Evolutionary conservation across 192 early-diverging fungal species (phyloP), one percentile per base, ranked within the genome.

Genomic region (Coemansia guatemalensis): DNA sequence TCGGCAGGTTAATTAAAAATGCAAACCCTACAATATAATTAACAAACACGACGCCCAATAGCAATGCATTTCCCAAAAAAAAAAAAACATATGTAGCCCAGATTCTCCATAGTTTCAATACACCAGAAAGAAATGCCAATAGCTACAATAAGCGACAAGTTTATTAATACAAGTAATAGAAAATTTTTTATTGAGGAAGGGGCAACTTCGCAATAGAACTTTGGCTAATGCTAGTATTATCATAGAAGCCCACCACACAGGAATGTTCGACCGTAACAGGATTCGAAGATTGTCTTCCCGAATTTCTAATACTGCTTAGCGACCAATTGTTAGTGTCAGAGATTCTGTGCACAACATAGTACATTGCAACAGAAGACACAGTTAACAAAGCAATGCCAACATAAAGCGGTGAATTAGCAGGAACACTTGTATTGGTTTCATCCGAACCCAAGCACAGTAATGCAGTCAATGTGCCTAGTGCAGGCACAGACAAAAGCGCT

Each of bases 301-400:
- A 5, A 20, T 23, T 49, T 20, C 22, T 26, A 27, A 64, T 55
- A 29, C 27, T 12, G 14, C 26, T 32, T 48, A 70, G 41, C 41
- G 62, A 63, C 68, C 68, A 70, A 32, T 63, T 55, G 41, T 70
- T 70, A 0, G 68, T 70, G 12, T 70, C 68, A 0, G 61, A 32
- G 5, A 70, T 70, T 9, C 47, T 4, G 27, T 53, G 41, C 11
- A 70, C 68, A 8, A 70, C 62, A 18, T 54, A 44, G 7, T 58
- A 53, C 68, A 70, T 58, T 27, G 29, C 27, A 12, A 35, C 55
- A 25, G 54, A 62, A 8, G 56, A 63, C 17, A 55, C 8, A 1
- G 54, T 57, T 3, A 63, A 35, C 39, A 70, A 1, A 0, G 23
- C 68, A 17, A 51, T 49, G 5, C 68, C 68, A 11, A 70, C 56